Evolutionary conservation across 306 rosid genomes (phyloP), one percentile per base, ranked within the genome.

Genomic region (Castanea sativa): DNA sequence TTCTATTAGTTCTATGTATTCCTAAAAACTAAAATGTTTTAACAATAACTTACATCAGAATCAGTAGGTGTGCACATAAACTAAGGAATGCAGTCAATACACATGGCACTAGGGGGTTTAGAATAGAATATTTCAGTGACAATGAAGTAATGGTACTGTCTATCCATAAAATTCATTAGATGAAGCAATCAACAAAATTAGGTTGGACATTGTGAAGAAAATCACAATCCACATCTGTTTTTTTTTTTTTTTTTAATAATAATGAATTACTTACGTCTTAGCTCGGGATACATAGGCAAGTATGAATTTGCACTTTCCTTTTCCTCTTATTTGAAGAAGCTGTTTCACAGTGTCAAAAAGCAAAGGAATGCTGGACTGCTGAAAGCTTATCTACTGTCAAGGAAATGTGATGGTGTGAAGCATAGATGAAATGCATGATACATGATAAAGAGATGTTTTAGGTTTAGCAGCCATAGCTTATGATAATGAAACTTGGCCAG

Each of bases 201-300:
- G 45, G 38, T 10, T 57, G 2, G 7, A 61, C 63, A 59, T 21
- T 74, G 21, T 20, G 63, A 55, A 73, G 73, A 79, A 69, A 57
- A 20, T 25, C 65, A 61, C 76, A 74, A 79, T 20, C 12, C 45
- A 41, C 45, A 41, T 41, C 3, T 7, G 45, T 2, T 38, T 38
- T 38, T 38, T 38, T 38, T 6, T 35, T n/a, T 45, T 49, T 49
- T 49, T 11, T 2, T 2, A 45, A 2, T 9, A 49, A 74, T 72
- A 75, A 51, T 53, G 60, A 35, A 56, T 49, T 78, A 69, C 97
- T 65, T 86, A 92, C 97, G 8, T 82, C 85, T 89, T 92, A 25
- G 93, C 86, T 78, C 98, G 88, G 79, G 98, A 94, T 64, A 94
- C 92, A 65, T 94, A 94, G 70, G 94, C 97, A 30, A 94, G 94